Evolutionary conservation across 2,329 filamentous ascomycete genomes (phyloP).

Genomic region (Ophiocordyceps camponoti-floridani): DNA sequence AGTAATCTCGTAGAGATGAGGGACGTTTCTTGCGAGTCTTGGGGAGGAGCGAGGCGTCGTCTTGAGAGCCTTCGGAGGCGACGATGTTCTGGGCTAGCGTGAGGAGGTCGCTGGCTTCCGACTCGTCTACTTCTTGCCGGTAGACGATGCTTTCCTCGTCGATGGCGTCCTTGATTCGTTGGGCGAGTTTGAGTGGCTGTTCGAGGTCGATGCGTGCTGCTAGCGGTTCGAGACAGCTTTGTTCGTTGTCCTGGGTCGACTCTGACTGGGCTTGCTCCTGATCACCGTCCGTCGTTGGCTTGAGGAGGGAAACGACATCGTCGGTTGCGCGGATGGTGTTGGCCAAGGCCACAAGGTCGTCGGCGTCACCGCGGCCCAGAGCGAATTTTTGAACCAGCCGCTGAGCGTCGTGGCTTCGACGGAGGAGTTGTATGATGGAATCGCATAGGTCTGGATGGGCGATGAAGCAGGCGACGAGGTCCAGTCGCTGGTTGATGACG

Average conservation of each 20-base stretch:
- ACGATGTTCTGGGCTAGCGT: conserved; percentile 57
- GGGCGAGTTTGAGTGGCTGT: conserved; percentile 49
- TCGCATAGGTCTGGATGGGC: conserved; percentile 50
- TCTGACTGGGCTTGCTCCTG: not conserved
- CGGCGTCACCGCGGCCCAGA: conserved; percentile 75
- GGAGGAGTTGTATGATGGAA: conserved; percentile 47
- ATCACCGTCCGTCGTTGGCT: conserved; percentile 5
- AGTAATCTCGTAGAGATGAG: conserved; percentile 34
- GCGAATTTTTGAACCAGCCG: conserved; percentile 89
- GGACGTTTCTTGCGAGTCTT: conserved; percentile 29
- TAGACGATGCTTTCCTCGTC: conserved; percentile 83
- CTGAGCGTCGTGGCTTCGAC: conserved; percentile 67
- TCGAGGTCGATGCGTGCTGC: conserved; percentile 44
- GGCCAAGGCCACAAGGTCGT: conserved; percentile 72
- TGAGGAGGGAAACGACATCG: conserved; percentile 37
- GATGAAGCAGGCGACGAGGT: conserved; percentile 65
- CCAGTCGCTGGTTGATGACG: conserved; percentile 61
- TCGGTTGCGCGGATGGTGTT: conserved; percentile 62
- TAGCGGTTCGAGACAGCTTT: conserved; percentile 24
- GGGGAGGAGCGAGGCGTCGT: conserved; percentile 34
- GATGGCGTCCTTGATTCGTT: conserved; percentile 57
- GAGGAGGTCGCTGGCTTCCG: conserved; percentile 51
- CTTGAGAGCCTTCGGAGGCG: conserved; percentile 43
- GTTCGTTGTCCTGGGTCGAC: too few species aligned
- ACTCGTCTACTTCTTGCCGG: conserved; percentile 61